Percentiles rank a stretch among this genome's conserved stretches.
phyloP scores from a whole-genome alignment of 2,329 filamentous ascomycete species.

The Zasmidium angulare region DNA sequence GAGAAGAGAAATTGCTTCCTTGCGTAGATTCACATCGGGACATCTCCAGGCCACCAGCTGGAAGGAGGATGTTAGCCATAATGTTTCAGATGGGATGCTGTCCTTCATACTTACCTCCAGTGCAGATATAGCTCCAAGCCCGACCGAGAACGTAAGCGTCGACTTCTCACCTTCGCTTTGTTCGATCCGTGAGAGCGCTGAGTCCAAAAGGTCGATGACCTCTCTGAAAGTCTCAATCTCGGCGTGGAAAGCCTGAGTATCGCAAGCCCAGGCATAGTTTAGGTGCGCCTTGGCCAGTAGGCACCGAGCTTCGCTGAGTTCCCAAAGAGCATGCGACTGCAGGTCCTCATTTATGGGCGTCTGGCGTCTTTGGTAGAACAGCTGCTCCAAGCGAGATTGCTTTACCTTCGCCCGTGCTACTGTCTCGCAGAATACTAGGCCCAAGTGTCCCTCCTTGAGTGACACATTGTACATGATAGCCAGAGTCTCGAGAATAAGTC shows the following conservation, averaged over 20 bases:
- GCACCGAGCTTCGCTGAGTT: neutral
- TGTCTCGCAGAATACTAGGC: neutral
- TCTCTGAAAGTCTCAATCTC: neutral
- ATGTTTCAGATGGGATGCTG: too few species aligned
- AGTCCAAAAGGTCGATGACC: neutral
- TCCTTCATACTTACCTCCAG: too few species aligned
- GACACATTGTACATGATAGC: neutral
- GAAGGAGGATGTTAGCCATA: too few species aligned
- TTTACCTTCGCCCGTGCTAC: neutral
- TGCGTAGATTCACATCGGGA: neutral
- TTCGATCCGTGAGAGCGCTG: neutral
- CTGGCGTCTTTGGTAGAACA: neutral
- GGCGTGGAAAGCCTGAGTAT: neutral
- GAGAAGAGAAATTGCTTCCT: neutral
- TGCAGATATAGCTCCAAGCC: neutral
- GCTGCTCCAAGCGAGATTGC: neutral
- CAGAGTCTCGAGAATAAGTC: neutral
- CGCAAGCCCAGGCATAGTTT: neutral
- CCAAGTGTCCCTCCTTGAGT: neutral
- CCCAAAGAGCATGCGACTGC: neutral
- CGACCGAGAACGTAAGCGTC: neutral
- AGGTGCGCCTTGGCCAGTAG: neutral
- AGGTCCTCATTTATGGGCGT: neutral
- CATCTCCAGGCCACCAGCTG: neutral
- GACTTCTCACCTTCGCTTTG: neutral